These are phyloP conservation scores for Chalciporus piperatus DNA, from an alignment of 768 basidiomycete genomes.

Conservation along the genomic window DNA sequence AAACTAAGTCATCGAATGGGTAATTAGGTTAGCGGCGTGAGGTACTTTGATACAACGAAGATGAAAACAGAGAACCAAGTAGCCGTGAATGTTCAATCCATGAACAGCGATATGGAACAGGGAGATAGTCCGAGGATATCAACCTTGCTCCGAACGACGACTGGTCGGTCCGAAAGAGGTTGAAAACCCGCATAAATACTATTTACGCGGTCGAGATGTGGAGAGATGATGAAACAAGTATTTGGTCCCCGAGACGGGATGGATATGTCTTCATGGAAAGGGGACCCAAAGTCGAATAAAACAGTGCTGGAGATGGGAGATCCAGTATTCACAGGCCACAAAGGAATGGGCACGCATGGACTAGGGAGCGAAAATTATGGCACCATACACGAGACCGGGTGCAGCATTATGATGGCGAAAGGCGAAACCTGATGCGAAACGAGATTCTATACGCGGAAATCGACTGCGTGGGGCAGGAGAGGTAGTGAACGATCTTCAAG, in stretches of 20 bases:
- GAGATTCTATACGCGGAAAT: slow-evolving; percentile 27
- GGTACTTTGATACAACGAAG: slow-evolving; percentile 32
- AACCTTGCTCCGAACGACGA: slow-evolving; percentile 24
- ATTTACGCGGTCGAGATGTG: slow-evolving; percentile 29
- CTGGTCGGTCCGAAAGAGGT: slow-evolving; percentile 19
- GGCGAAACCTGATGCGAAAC: slow-evolving; percentile 17
- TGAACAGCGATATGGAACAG: slow-evolving; percentile 32
- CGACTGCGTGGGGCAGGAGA: slow-evolving; percentile 7
- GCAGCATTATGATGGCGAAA: slow-evolving; percentile 29
- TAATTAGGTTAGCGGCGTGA: slow-evolving; percentile 36
- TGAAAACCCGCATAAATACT: slow-evolving; percentile 30
- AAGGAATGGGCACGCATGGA: slow-evolving; percentile 33
- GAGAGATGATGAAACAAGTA: slow-evolving; percentile 29
- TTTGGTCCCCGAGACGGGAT: slow-evolving; percentile 55
- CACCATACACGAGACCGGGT: slow-evolving; percentile 33
- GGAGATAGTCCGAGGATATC: slow-evolving; percentile 33
- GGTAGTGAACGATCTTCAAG: slow-evolving; percentile 30
- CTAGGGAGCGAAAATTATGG: slow-evolving; percentile 41
- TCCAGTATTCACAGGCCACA: slow-evolving; percentile 37
- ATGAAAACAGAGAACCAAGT: slow-evolving; percentile 26
- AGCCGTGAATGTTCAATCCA: slow-evolving; percentile 35
- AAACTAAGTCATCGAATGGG: slow-evolving; percentile 37
- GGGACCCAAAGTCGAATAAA: slow-evolving; percentile 25
- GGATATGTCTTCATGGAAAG: slow-evolving; percentile 55
- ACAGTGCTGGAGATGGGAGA: slow-evolving; percentile 23